These are phyloP conservation scores for Globisporangium iwayamae DNA, from an alignment of 352 stramenopile species.

Conservation along the genomic window DNA sequence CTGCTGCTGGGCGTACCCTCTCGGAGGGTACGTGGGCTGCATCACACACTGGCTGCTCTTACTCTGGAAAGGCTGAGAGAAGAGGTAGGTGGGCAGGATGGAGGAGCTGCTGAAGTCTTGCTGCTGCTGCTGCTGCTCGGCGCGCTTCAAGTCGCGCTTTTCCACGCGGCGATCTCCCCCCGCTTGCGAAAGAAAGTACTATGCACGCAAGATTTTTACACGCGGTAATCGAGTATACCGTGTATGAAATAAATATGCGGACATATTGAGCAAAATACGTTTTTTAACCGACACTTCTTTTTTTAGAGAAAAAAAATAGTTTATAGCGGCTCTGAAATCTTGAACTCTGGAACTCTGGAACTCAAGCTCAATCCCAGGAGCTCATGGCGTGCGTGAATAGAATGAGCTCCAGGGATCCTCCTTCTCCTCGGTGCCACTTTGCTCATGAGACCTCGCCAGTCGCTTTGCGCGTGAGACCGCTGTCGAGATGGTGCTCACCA, in stretches of 20 bases:
- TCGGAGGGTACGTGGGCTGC: slow-evolving; percentile 43
- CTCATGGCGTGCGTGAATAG: too few relatives aligned
- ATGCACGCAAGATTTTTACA: slow-evolving; percentile 10
- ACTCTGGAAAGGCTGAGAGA: neutral
- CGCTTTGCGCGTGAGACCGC: too few relatives aligned
- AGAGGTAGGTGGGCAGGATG: neutral
- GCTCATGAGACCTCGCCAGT: too few relatives aligned
- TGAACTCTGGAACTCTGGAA: too few relatives aligned
- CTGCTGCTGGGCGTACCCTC: slow-evolving; percentile 29
- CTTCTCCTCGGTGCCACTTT: too few relatives aligned
- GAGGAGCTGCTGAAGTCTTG: neutral
- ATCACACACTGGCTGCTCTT: slow-evolving; percentile 13
- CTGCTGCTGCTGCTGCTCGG: neutral
- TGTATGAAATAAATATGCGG: neutral
- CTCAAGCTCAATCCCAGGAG: too few relatives aligned
- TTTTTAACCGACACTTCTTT: neutral
- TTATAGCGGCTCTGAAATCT: too few relatives aligned
- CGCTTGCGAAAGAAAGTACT: neutral
- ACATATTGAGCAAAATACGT: neutral
- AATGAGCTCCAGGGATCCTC: too few relatives aligned
- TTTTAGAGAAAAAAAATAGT: too few relatives aligned
- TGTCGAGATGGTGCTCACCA: too few relatives aligned
- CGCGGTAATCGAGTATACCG: neutral
- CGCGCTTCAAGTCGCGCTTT: slow-evolving; percentile 10
- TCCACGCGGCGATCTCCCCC: slow-evolving; percentile 16